Conservation (phyloP, 192 early-diverging fungal genomes). For the Entomortierella beljakovae region DNA sequence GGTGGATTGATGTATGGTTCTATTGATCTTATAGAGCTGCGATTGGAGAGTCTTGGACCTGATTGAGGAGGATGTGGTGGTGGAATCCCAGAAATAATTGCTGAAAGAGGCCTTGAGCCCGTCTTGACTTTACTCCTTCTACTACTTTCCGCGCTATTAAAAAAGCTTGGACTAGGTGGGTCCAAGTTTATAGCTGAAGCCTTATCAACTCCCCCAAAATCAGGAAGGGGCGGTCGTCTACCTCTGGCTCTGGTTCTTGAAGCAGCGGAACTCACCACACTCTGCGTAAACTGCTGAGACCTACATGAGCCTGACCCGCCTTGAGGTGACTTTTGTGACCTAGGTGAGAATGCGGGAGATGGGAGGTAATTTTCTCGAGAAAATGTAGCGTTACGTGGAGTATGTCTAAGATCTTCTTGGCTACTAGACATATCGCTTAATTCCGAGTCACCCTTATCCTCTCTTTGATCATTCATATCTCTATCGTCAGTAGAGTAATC, state of each 20-base stretch:
- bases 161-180: neutral
- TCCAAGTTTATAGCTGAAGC: neutral
- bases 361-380: slow-evolving; percentile 4
- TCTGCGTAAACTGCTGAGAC: neutral
- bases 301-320: neutral
- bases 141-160: neutral
- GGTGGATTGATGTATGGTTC: slow-evolving; percentile 49
- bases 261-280: slow-evolving; percentile 1
- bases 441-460: neutral
- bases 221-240: slow-evolving; percentile 1
- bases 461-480: neutral
- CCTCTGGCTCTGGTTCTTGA: slow-evolving; percentile 1
- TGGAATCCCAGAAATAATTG: neutral
- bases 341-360: slow-evolving; percentile 23
- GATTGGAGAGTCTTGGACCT: neutral
- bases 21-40: slow-evolving; percentile 17
- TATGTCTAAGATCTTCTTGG: neutral
- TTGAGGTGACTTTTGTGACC: neutral
- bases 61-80: neutral
- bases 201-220: neutral
- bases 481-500: neutral
- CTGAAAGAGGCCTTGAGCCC: slow-evolving; percentile 5
- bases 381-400: neutral
- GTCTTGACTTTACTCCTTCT: slow-evolving; percentile 2
- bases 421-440: neutral